Conservation (phyloP, 2,329 filamentous ascomycete species). For the Colletotrichum endophyticum region DNA sequence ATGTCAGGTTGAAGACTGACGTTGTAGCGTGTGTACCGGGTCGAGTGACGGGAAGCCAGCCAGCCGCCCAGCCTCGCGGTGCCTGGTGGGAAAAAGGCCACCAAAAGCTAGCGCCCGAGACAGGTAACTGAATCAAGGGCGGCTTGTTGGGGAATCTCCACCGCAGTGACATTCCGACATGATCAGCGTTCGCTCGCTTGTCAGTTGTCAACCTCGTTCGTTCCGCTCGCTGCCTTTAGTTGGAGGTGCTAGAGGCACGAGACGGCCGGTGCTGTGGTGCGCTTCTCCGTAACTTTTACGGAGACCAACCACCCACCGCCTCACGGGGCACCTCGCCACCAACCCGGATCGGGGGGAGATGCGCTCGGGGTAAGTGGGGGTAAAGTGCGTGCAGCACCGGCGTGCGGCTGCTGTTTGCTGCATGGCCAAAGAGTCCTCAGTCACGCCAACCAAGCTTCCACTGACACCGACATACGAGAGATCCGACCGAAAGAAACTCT, state of each 20-base stretch:
- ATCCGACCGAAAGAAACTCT: background rate
- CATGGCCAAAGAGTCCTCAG: background rate
- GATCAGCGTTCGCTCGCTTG: background rate
- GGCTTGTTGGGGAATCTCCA: background rate
- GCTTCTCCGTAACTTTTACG: background rate
- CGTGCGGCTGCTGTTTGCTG: background rate
- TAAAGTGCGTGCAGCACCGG: background rate
- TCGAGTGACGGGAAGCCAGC: background rate
- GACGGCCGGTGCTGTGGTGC: background rate
- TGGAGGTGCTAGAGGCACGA: background rate
- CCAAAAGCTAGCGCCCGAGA: background rate
- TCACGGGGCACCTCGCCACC: background rate
- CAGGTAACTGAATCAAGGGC: background rate
- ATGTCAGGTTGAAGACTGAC: background rate
- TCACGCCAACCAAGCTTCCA: background rate
- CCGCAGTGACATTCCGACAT: background rate
- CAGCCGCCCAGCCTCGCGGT: background rate
- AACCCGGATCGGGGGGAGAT: background rate
- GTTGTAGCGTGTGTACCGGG: background rate
- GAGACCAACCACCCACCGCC: background rate
- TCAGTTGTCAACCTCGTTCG: background rate
- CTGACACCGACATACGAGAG: background rate
- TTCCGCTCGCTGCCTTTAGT: background rate
- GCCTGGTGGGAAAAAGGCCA: background rate
- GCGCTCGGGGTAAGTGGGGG: background rate